Evolutionary conservation across 164 flowering plant genomes (phyloP).

Genomic region (Vitis cinerea): DNA sequence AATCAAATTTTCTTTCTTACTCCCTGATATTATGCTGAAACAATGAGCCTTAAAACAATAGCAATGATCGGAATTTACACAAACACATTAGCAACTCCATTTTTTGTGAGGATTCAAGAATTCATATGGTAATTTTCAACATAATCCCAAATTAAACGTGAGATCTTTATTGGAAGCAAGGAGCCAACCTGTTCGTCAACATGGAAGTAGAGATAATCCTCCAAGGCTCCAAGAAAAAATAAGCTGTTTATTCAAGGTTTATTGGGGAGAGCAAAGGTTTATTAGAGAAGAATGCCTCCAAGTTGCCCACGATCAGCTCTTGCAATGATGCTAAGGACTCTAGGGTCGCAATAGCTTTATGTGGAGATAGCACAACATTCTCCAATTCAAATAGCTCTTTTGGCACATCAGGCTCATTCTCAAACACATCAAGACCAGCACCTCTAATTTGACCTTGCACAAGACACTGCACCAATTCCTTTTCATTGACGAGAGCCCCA

Average conservation of each 20-base stretch:
- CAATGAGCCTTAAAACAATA: too few relatives aligned
- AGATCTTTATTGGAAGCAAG: too few relatives aligned
- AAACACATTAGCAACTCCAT: too few relatives aligned
- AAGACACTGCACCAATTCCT: slow-evolving; percentile 38
- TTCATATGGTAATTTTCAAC: too few relatives aligned
- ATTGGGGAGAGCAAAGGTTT: slow-evolving; percentile 27
- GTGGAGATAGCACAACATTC: slow-evolving; percentile 51
- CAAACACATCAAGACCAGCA: slow-evolving; percentile 59
- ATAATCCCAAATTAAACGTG: too few relatives aligned
- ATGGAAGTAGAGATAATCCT: too few relatives aligned
- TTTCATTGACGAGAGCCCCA: slow-evolving; percentile 44
- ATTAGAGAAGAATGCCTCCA: slow-evolving; percentile 44
- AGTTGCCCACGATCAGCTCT: slow-evolving; percentile 27
- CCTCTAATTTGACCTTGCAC: slow-evolving; percentile 41
- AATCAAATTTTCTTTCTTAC: too few relatives aligned
- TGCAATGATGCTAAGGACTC: slow-evolving; percentile 25
- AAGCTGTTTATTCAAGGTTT: neutral
- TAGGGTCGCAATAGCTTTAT: slow-evolving; percentile 34
- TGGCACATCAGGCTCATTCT: slow-evolving; percentile 48
- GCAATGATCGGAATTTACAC: too few relatives aligned
- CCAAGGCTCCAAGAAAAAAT: too few relatives aligned
- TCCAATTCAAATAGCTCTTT: slow-evolving; percentile 40
- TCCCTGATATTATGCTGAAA: too few relatives aligned
- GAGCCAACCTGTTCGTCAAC: too few relatives aligned
- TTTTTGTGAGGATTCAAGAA: too few relatives aligned